These are phyloP conservation scores for Ceratocystis cubensis DNA, from an alignment of 2,329 filamentous ascomycete genomes.

Conservation along the genomic window DNA sequence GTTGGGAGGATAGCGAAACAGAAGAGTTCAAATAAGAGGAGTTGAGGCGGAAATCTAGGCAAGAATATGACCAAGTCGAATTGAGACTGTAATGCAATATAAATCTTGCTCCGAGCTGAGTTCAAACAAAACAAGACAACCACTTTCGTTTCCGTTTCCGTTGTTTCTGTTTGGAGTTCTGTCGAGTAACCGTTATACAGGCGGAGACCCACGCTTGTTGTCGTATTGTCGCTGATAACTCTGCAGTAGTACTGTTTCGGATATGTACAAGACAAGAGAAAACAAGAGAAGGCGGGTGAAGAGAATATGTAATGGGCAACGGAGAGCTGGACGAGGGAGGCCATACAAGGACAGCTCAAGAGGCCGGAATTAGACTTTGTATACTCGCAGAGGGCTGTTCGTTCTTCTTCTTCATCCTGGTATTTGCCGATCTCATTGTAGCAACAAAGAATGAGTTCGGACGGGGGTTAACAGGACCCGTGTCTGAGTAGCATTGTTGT, in stretches of 20 bases:
- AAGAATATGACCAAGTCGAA: background rate
- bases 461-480: background rate
- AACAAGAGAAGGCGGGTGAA: background rate
- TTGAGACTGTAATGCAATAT: background rate
- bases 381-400: background rate
- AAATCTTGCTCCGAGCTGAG: background rate
- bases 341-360: background rate
- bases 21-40: no score
- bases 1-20: background rate
- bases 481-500: background rate
- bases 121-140: background rate
- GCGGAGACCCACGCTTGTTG: background rate
- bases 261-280: background rate
- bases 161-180: conserved; percentile 1
- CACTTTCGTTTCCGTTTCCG: background rate
- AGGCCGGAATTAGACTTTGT: background rate
- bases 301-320: background rate
- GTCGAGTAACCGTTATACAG: conserved; percentile 3
- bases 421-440: background rate
- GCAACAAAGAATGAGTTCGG: background rate
- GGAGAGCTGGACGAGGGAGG: background rate
- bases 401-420: background rate
- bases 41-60: background rate
- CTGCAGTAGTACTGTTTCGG: background rate
- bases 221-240: background rate